A percentile compares a stretch with the other conserved stretches of the same genome.
Evolutionary conservation across 2,329 filamentous ascomycete species (phyloP).

Genomic region (Trematosphaeria pertusa): DNA sequence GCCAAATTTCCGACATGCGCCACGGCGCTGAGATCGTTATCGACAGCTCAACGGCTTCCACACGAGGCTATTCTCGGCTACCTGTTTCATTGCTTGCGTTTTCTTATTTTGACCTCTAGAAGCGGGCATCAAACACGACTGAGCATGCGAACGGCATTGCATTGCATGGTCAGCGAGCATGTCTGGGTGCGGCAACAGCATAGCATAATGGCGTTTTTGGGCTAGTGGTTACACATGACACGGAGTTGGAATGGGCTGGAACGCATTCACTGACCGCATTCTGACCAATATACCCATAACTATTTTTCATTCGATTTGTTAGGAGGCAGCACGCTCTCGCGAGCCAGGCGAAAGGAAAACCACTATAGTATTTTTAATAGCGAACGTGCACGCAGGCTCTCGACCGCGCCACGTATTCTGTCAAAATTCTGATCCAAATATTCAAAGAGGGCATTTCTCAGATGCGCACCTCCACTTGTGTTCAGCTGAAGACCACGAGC

Average conservation of each 20-base stretch:
- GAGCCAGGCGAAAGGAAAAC: neutral
- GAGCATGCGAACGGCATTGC: neutral
- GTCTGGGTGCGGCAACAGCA: neutral
- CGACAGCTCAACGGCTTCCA: no score
- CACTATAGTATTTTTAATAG: no score
- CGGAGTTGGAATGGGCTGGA: no score
- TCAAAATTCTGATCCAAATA: no score
- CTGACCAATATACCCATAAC: slow-evolving; percentile 4
- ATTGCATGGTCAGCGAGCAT: slow-evolving; percentile 1
- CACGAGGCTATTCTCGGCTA: neutral
- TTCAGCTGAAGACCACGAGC: no score
- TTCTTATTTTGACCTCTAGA: no score
- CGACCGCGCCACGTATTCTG: no score
- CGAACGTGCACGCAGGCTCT: no score
- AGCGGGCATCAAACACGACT: no score
- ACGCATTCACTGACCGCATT: neutral
- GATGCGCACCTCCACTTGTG: no score
- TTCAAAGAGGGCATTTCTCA: no score
- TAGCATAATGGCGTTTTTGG: neutral
- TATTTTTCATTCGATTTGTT: neutral
- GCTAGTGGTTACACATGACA: neutral
- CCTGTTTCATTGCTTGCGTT: no score
- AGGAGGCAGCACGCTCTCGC: neutral
- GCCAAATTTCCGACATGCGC: neutral
- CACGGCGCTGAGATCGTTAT: neutral